Evolutionary conservation across 2,329 filamentous ascomycete genomes (phyloP).

Genomic region (Colletotrichum salicis): DNA sequence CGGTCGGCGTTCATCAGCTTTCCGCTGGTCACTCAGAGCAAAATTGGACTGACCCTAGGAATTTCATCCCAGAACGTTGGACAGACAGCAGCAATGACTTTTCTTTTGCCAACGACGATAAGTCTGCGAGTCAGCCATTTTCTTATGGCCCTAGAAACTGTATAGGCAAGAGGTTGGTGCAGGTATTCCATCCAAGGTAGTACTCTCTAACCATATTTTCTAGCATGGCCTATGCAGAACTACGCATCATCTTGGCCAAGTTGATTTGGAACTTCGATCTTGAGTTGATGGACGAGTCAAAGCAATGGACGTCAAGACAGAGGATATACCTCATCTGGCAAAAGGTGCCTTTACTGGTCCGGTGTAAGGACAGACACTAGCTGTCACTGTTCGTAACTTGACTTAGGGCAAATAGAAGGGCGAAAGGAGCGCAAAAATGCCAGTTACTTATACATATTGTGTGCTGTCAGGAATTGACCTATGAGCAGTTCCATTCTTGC

Average conservation of each 20-base stretch:
- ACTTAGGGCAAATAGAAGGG: neutral
- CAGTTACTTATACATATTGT: no score
- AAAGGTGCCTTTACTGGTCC: constrained; percentile 36
- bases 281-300: constrained; percentile 45
- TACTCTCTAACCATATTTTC: neutral
- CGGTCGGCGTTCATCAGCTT: constrained; percentile 26
- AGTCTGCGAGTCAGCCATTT: constrained; percentile 59
- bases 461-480: no score
- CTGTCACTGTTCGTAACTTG: neutral
- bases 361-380: neutral
- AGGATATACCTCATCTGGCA: constrained; percentile 51
- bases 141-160: constrained; percentile 60
- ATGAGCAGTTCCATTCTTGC: no score
- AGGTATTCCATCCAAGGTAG: neutral
- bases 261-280: constrained; percentile 59
- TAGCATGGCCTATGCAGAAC: constrained; percentile 57
- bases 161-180: constrained; percentile 57
- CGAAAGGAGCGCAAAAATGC: neutral
- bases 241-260: constrained; percentile 57
- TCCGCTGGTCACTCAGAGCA: constrained; percentile 10
- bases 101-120: neutral
- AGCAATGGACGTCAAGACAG: constrained; percentile 50
- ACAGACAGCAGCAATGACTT: constrained; percentile 31
- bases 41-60: constrained; percentile 46
- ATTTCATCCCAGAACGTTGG: constrained; percentile 53